Evolutionary conservation across 2,329 filamentous ascomycete species (phyloP), one percentile per base, ranked within the genome.

Genomic region (Fusarium temperatum): DNA sequence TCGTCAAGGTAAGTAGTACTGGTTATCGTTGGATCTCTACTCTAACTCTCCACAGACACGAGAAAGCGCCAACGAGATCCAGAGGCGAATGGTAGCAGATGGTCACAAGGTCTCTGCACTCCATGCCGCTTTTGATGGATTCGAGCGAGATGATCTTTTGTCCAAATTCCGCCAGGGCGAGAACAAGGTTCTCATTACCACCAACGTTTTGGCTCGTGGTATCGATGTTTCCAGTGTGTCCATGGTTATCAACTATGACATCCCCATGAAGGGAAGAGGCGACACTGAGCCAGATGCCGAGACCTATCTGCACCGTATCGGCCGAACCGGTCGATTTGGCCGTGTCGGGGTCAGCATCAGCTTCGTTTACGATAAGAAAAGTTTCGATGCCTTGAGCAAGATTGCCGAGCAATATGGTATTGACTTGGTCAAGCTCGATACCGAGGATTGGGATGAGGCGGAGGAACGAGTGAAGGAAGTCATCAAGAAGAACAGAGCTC

Each of bases 201-300:
- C 96, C 77, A 99, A 99, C 80, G 95, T 99, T 42, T 89, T 99
- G 66, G 94, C 96, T 14, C 95, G 96, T 80, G 96, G 96, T 81
- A 98, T 99, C 78, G 96, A 99, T 80, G 89, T 91, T 86, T 98
- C 81, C 83, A 97, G 85, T 35, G 96, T 99, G 20, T 98, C 95
- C 15, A 96, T 99, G 92, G 96, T 99, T 61, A 95, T 99, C 87
- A 99, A 99, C 87, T 99, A 99, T 84, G 93, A 94, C 77, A 93
- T 94, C 66, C 92, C 92, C 30, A 93, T 92, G 86, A 92, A 92
- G 80, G 91, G 93, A 45, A 84, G 88, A 38, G 91, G 93, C 24
- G 95, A 98, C 77, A 88, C 88, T 35, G 94, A 96, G 83, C 93
- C 96, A 20, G 96, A 99, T 80, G 91, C 91, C 53, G 95, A 98